Evolutionary conservation across 306 rosid species (phyloP), one percentile per base, ranked within the genome.

Genomic region (Cicer bijugum): DNA sequence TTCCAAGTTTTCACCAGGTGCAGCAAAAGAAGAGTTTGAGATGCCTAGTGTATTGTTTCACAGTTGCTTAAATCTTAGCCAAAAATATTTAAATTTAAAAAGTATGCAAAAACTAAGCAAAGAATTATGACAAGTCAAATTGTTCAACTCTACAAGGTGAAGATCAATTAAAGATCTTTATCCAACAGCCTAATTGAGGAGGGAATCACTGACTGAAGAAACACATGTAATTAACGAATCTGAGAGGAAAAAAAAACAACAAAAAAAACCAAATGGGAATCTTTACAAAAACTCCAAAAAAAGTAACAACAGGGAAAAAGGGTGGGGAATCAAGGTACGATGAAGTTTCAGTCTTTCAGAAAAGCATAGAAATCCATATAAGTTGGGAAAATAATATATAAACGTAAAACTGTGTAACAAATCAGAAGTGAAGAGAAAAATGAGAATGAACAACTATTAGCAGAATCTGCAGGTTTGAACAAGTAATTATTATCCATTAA

Each of bases 181-280:
- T 19, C 20, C 17, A 17, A 57, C n/a, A 37, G 70, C 33, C 37
- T 77, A 47, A 69, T 19, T 77, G 45, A 23, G 45, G 12, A 9
- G 35, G 42, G 68, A 72, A 77, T 45, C 76, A 45, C 15, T 15
- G 68, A 76, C 42, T 67, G 42, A 57, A 56, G 15, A 67, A 67
- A 56, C 67, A 51, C 5, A 33, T 43, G 50, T 16, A 37, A 56
- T 55, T 44, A 28, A 43, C 10, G 7, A 56, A 53, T 14, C 10
- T 5, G 16, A 12, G 46, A 65, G 38, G 38, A 47, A 8, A 50
- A 44, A 42, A 33, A 9, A 42, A 16, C 11, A n/a, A 28, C 4
- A 62, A 12, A 62, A 58, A 75, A 17, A 67, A 55, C 67, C 20
- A 52, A 55, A 8, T 44, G 19, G 20, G 17, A 44, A 43, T 55